phyloP scores from a whole-genome alignment of 2,329 filamentous ascomycete species.

The Exophiala lecanii-corni region DNA sequence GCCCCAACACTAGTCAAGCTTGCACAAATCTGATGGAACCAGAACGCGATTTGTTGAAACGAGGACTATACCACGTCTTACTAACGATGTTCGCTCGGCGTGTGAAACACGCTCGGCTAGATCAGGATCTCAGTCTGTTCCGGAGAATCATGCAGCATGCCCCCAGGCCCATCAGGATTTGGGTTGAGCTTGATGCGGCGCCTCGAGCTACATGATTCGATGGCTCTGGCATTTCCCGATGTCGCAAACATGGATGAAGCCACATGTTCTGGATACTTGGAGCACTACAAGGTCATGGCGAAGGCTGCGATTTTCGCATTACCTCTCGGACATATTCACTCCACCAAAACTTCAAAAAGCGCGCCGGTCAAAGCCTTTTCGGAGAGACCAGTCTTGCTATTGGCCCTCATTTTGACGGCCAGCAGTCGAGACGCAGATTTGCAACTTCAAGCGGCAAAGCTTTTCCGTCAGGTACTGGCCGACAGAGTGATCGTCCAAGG shows the following conservation, averaged over 20 bases:
- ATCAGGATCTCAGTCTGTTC: too few relatives aligned
- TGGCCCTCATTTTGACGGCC: constrained; percentile 11
- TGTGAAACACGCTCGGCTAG: too few relatives aligned
- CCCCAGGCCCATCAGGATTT: not conserved
- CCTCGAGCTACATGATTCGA: constrained; percentile 9
- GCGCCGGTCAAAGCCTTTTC: not conserved
- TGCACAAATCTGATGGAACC: too few relatives aligned
- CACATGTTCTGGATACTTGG: not conserved
- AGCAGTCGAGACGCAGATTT: constrained; percentile 7
- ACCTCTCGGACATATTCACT: not conserved
- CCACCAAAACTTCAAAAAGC: not conserved
- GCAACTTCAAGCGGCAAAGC: constrained; percentile 10
- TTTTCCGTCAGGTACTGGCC: constrained; percentile 15
- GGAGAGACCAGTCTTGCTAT: constrained; percentile 6
- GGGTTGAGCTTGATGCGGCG: not conserved
- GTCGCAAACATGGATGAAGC: not conserved
- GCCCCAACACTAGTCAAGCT: too few relatives aligned
- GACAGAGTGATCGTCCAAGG: constrained; percentile 53
- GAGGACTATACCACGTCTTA: too few relatives aligned
- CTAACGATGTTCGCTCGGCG: too few relatives aligned
- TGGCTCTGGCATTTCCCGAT: not conserved
- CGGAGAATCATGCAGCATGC: not conserved
- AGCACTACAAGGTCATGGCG: not conserved
- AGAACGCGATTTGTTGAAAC: too few relatives aligned
- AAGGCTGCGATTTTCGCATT: not conserved